Base-by-base conservation (phyloP, 176 grass and related monocot species). In the Chloris gayana region DNA sequence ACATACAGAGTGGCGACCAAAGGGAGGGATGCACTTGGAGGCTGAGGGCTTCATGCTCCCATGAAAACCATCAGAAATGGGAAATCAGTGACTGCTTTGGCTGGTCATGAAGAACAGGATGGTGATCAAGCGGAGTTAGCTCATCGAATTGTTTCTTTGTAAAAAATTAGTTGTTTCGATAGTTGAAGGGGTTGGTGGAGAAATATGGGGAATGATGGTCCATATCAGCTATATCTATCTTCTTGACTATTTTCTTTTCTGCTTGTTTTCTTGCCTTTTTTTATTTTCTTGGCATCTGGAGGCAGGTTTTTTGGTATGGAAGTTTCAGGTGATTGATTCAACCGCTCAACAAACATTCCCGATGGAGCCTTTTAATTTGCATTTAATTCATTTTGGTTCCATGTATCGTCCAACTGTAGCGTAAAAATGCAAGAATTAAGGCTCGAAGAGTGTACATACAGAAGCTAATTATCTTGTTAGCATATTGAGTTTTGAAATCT, bases 1-100 rank as follows among this genome's bases (percentile, higher is more conserved):
- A 18, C 93, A 86, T 46, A 99, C 97, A 0, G 70, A 89, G 0
- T 99, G 97, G 97, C 90, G 93, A 67, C 87, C 87, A 1, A 99
- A 96, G 91, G 29, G 77, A 45, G 80, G 26, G 26, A 11, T 14
- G 59, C 26, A 13, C 59, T 15, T 62, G 13, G 26, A 15, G 26
- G 26, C 27, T 1, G 13, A 63, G 26, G 8, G 71, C 11, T 2
- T 54, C 29, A 53, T 30, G 4, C 70, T 24, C 60, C 60, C 60
- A 15, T 63, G 60, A 63, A 31, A 31, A 3, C 27, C 47, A 73
- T 33, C 13, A 30, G 19, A 35, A 73, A 54, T 21, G 6, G 10
- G 50, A 32, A 33, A 29, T 34, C 19, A 27, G 33, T 4, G 4
- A 12, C 15, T 14, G 3, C 70, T 18, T 73, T 73, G 14, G 27